Evolutionary conservation across 2,329 filamentous ascomycete species (phyloP).

Genomic region (Xylariaceae sp.): DNA sequence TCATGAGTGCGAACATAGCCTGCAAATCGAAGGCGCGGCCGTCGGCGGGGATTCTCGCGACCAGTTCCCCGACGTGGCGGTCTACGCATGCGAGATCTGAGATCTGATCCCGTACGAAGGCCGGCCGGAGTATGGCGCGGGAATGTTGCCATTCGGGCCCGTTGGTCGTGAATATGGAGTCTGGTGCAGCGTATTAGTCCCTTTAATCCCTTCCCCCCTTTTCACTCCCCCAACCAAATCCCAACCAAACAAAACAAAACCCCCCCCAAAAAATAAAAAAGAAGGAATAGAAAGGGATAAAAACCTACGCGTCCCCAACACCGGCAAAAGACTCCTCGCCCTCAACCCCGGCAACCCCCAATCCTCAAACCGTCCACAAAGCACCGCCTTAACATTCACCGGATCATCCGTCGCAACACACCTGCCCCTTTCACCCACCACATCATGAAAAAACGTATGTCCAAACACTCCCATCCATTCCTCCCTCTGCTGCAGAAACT

Average conservation of each 20-base stretch:
- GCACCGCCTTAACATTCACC: conserved; percentile 50
- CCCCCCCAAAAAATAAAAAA: background rate
- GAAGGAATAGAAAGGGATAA: background rate
- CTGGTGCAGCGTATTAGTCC: background rate
- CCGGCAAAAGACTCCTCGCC: conserved; percentile 34
- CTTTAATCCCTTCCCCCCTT: background rate
- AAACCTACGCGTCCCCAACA: conserved; percentile 40
- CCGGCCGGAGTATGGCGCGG: conserved; percentile 48
- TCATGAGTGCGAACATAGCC: conserved; percentile 58
- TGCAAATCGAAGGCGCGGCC: conserved; percentile 56
- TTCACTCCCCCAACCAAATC: background rate
- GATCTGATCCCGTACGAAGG: conserved; percentile 49
- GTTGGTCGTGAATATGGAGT: conserved; percentile 51
- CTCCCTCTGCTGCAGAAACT: conserved; percentile 20
- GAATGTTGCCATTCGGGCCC: conserved; percentile 49
- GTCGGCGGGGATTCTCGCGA: conserved; percentile 54
- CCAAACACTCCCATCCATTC: conserved; percentile 15
- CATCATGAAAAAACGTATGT: conserved; percentile 25
- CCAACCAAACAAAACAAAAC: too few relatives aligned
- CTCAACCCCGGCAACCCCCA: conserved; percentile 42
- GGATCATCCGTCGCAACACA: conserved; percentile 26
- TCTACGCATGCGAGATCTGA: conserved; percentile 69
- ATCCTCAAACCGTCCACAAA: conserved; percentile 45
- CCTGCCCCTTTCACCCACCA: conserved; percentile 20
- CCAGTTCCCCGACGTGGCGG: conserved; percentile 56